These are phyloP conservation scores for Cenchrus fungigraminus DNA, from an alignment of 176 grass and related monocot genomes.

Conservation along the genomic window DNA sequence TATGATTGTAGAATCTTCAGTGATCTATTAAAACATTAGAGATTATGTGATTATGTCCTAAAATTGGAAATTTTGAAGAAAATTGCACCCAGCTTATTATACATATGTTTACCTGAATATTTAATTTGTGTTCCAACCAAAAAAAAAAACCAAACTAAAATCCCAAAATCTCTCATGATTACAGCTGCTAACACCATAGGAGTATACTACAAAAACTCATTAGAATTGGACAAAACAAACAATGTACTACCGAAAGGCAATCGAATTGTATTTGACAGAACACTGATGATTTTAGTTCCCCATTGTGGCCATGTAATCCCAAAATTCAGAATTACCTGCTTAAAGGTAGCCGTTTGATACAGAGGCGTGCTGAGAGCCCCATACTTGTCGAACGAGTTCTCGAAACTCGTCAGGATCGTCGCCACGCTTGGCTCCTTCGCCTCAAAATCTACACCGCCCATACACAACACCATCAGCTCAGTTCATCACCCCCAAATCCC, in stretches of 20 bases:
- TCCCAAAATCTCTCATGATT: neutral
- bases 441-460: slow-evolving; percentile 39
- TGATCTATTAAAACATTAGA: neutral
- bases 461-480: neutral
- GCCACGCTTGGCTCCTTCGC: slow-evolving; percentile 77
- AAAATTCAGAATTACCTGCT: slow-evolving; percentile 65
- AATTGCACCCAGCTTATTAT: neutral
- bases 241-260: neutral
- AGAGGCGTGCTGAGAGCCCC: slow-evolving; percentile 87
- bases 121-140: neutral
- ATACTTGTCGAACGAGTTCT: slow-evolving; percentile 86
- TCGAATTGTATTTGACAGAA: neutral
- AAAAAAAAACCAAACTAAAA: slow-evolving; percentile 3
- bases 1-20: neutral
- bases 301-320: neutral
- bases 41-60: no score
- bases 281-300: neutral
- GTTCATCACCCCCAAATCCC: neutral
- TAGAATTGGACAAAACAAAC: neutral
- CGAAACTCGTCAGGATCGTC: slow-evolving; percentile 77
- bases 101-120: neutral
- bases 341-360: slow-evolving; percentile 98
- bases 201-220: neutral
- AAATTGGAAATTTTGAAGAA: neutral
- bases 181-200: neutral